These are phyloP conservation scores for Talaromyces amestolkiae DNA, from an alignment of 2,329 filamentous ascomycete species.

Conservation along the genomic window DNA sequence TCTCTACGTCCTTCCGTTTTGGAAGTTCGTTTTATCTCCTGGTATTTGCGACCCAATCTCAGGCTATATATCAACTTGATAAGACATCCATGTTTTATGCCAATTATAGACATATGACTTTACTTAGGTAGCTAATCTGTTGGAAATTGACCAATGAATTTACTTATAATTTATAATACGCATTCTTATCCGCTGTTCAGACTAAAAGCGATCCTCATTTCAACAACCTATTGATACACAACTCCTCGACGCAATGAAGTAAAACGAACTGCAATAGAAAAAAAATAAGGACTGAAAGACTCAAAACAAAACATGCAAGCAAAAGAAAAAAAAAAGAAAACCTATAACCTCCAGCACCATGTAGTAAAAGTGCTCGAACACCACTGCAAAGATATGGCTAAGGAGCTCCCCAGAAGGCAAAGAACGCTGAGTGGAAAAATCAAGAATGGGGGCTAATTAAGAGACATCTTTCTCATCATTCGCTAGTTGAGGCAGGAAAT, in stretches of 20 bases:
- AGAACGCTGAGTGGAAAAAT: neutral
- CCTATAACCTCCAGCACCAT: neutral
- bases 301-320: neutral
- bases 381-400: neutral
- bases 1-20: neutral
- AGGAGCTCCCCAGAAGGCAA: neutral
- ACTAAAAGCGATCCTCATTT: neutral
- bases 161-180: too few species aligned
- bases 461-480: neutral
- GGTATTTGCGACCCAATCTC: neutral
- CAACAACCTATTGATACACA: neutral
- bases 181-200: neutral
- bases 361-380: neutral
- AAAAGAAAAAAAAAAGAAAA: neutral
- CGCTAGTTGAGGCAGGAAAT: neutral
- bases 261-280: neutral
- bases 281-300: neutral
- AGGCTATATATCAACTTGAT: neutral
- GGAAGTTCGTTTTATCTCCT: neutral
- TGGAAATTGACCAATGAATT: neutral
- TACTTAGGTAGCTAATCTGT: neutral
- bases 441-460: neutral
- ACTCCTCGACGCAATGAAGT: conserved; percentile 3
- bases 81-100: neutral
- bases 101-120: too few species aligned